phyloP scores from a whole-genome alignment of 495 filamentous ascomycete genomes.

The Viridothelium virens region DNA sequence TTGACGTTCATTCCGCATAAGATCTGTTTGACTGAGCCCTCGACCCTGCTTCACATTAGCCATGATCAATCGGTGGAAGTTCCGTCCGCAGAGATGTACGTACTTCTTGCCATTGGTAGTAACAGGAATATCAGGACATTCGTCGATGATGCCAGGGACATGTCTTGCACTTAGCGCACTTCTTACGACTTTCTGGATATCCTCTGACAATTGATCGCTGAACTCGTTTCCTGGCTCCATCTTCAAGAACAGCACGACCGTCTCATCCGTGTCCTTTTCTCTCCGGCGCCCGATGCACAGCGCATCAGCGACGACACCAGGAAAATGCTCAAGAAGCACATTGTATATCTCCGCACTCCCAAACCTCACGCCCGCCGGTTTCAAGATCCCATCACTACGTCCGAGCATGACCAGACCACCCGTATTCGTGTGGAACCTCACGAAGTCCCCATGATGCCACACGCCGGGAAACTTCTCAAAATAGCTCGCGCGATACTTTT shows the following conservation, averaged over 20 bases:
- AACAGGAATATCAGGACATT: slow-evolving; percentile 72
- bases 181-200: slow-evolving; percentile 56
- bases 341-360: slow-evolving; percentile 88
- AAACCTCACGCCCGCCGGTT: slow-evolving; percentile 70
- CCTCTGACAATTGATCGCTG: slow-evolving; percentile 43
- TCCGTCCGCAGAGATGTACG: slow-evolving; percentile 22
- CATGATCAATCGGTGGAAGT: not conserved
- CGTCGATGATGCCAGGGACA: slow-evolving; percentile 73
- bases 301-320: slow-evolving; percentile 68
- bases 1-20: slow-evolving; percentile 78
- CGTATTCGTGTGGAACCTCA: slow-evolving; percentile 64
- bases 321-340: slow-evolving; percentile 72
- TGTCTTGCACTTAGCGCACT: slow-evolving; percentile 77
- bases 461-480: slow-evolving; percentile 72
- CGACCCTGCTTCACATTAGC: slow-evolving; percentile 47
- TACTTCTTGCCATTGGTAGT: slow-evolving; percentile 89
- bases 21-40: slow-evolving; percentile 90
- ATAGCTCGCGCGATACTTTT: slow-evolving; percentile 73
- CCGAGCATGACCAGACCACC: slow-evolving; percentile 79
- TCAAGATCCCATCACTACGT: slow-evolving; percentile 68
- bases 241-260: slow-evolving; percentile 76
- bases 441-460: slow-evolving; percentile 96
- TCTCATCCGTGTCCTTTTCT: slow-evolving; percentile 69
- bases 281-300: slow-evolving; percentile 74
- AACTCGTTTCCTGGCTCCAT: slow-evolving; percentile 52